phyloP scores from a whole-genome alignment of 805 yeast genomes.

The Yamadazyma endophytica region DNA sequence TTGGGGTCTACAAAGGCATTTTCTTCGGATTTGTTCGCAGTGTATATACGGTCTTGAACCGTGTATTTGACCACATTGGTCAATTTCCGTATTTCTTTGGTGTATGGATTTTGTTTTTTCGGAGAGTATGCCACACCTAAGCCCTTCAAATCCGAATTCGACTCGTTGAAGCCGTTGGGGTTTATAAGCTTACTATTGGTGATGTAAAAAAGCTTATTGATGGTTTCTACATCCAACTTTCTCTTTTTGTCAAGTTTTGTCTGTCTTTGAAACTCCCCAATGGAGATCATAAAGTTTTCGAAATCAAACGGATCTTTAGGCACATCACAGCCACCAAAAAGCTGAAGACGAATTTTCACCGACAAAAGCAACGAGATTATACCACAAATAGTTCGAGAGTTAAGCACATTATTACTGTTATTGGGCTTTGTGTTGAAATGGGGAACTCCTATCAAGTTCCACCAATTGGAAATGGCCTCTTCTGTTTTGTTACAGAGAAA shows the following conservation, averaged over 20 bases:
- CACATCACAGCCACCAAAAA: slow-evolving; percentile 41
- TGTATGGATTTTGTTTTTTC: slow-evolving; percentile 27
- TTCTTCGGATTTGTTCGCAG: slow-evolving; percentile 14
- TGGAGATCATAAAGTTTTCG: slow-evolving; percentile 59
- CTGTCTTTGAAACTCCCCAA: slow-evolving; percentile 77
- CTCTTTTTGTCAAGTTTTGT: slow-evolving; percentile 48
- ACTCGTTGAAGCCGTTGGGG: slow-evolving; percentile 12
- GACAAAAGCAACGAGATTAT: slow-evolving; percentile 73
- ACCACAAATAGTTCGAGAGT: slow-evolving; percentile 71
- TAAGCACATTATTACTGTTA: slow-evolving; percentile 51
- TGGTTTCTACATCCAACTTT: slow-evolving; percentile 55
- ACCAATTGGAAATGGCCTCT: slow-evolving; percentile 71
- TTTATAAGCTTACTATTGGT: slow-evolving; percentile 31
- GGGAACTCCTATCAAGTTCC: slow-evolving; percentile 66
- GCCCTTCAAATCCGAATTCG: background rate
- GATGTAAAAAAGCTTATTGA: slow-evolving; percentile 28
- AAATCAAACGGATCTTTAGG: slow-evolving; percentile 85
- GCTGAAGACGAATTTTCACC: slow-evolving; percentile 55
- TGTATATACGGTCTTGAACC: slow-evolving; percentile 54
- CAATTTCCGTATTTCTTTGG: slow-evolving; percentile 45
- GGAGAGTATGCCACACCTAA: slow-evolving; percentile 1
- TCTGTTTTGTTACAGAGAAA: slow-evolving; percentile 75
- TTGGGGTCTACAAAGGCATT: slow-evolving; percentile 12
- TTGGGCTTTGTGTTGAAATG: slow-evolving; percentile 39
- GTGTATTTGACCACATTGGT: slow-evolving; percentile 69